phyloP scores from a whole-genome alignment of 1,284 basidiomycete genomes.

The Limonomyces culmigenus region DNA sequence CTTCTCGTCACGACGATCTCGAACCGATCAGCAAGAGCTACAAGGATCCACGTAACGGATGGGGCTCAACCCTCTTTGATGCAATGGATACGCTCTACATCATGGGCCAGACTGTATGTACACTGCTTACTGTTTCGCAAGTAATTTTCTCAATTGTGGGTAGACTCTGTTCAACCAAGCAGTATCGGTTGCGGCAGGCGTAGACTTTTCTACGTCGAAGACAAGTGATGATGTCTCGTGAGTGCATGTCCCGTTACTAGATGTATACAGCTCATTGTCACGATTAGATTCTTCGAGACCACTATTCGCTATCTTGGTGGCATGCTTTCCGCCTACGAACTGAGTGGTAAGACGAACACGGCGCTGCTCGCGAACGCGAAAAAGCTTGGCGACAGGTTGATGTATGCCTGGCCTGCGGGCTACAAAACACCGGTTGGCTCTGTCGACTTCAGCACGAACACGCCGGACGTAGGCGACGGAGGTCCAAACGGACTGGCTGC shows the following conservation, averaged over 20 bases:
- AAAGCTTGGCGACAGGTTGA: constrained; percentile 56
- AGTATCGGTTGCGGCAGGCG: constrained; percentile 26
- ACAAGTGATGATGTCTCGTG: constrained; percentile 37
- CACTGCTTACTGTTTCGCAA: too few relatives aligned
- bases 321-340: constrained; percentile 68
- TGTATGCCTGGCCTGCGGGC: constrained; percentile 32
- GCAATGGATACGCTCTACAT: constrained; percentile 45
- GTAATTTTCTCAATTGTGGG: too few relatives aligned
- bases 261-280: too few relatives aligned
- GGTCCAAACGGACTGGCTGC: too few relatives aligned
- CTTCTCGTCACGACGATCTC: constrained; percentile 50
- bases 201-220: constrained; percentile 40
- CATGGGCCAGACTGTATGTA: too few relatives aligned
- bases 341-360: constrained; percentile 41
- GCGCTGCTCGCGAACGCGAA: constrained; percentile 46
- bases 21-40: constrained; percentile 30
- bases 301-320: constrained; percentile 73
- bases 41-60: constrained; percentile 45
- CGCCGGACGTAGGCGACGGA: too few relatives aligned
- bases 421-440: constrained; percentile 36
- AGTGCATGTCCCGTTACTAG: constrained; percentile 1
- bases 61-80: constrained; percentile 54
- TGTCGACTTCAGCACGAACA: constrained; percentile 35
- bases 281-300: constrained; percentile 65
- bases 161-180: constrained; percentile 39